Conservation (phyloP, 257 asterid genomes). For the Scutellaria barbata region DNA sequence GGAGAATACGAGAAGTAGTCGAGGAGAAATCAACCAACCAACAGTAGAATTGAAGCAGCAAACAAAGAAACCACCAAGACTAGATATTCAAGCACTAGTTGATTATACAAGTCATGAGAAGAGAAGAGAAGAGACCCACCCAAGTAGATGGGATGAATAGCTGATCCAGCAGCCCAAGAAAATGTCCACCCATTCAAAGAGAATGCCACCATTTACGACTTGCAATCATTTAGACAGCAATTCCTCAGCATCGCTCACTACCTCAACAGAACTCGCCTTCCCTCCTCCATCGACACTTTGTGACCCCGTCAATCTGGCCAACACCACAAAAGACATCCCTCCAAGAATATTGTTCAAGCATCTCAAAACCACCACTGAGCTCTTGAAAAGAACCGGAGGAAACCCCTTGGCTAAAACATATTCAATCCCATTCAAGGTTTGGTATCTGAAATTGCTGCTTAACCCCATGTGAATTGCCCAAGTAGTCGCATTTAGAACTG, state of each 20-base stretch:
- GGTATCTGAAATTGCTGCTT: constrained; percentile 86
- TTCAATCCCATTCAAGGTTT: constrained; percentile 81
- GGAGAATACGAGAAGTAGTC: background rate
- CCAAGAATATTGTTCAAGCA: constrained; percentile 86
- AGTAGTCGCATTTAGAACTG: constrained; percentile 70
- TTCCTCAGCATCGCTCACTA: constrained; percentile 41
- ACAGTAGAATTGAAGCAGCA: constrained; percentile 13
- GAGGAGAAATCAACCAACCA: background rate
- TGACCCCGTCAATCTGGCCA: constrained; percentile 90
- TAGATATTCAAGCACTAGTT: background rate
- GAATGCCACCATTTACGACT: no score
- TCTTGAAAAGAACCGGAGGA: constrained; percentile 65
- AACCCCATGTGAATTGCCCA: constrained; percentile 96
- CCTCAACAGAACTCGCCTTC: constrained; percentile 29
- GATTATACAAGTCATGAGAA: background rate
- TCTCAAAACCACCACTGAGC: constrained; percentile 72
- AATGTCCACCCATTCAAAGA: no score
- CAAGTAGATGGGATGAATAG: background rate
- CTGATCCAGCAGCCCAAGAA: no score
- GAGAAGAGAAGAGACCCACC: no score
- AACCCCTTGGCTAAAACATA: constrained; percentile 67
- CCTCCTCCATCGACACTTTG: constrained; percentile 58
- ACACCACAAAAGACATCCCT: constrained; percentile 78
- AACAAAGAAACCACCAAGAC: background rate
- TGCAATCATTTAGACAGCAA: constrained; percentile 28